Conservation (phyloP, 2,329 filamentous ascomycete genomes). For the Lachnellula arida region DNA sequence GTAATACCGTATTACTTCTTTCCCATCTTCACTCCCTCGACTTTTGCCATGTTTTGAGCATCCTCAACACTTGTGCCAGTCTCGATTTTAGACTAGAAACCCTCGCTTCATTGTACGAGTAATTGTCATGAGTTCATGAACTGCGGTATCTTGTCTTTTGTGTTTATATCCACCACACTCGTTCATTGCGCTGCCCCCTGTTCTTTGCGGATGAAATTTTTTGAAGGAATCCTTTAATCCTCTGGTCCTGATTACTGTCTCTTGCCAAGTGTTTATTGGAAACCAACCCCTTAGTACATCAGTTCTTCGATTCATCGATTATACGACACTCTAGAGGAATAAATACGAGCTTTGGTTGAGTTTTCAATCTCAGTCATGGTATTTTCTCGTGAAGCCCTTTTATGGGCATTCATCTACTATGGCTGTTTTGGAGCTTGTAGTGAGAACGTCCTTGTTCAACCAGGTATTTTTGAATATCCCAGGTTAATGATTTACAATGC, state of each 20-base stretch:
- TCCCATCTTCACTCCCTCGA: neutral
- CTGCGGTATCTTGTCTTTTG: conserved; percentile 1
- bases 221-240: conserved; percentile 6
- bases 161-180: conserved; percentile 19
- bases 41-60: neutral
- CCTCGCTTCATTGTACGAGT: neutral
- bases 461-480: conserved; percentile 4
- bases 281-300: conserved; percentile 3
- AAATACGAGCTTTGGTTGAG: neutral
- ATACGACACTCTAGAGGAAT: neutral
- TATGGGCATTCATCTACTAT: conserved; percentile 14
- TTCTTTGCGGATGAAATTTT: neutral
- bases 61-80: neutral
- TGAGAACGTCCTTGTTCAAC: neutral
- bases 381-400: conserved; percentile 6
- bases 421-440: conserved; percentile 6
- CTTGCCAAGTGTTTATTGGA: neutral
- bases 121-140: neutral
- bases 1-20: neutral
- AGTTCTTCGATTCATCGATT: conserved; percentile 5
- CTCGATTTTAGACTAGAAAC: neutral
- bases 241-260: neutral
- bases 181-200: conserved; percentile 6
- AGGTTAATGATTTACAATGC: neutral
- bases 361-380: conserved; percentile 11